A percentile compares a stretch with the other conserved stretches of the same genome.
Conservation (phyloP, 2,329 filamentous ascomycete genomes). For the Metarhizium sp. region DNA sequence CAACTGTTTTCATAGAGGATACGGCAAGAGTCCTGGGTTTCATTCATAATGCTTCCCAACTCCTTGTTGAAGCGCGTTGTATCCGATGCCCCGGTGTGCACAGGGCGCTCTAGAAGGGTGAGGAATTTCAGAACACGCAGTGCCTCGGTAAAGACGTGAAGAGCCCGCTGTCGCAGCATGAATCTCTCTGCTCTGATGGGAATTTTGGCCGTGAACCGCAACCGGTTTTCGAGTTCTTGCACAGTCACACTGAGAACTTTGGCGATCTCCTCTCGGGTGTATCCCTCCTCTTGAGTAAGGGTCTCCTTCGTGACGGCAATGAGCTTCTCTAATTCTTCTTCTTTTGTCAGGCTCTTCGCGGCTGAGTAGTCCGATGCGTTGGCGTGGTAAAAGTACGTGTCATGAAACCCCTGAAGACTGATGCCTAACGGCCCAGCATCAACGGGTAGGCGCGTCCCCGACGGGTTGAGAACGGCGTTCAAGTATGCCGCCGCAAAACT, state of each 20-base stretch:
- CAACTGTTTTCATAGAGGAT: slow-evolving; percentile 88
- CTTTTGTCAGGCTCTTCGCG: slow-evolving; percentile 34
- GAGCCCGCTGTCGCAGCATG: slow-evolving; percentile 75
- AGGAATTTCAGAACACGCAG: slow-evolving; percentile 79
- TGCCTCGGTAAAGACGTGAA: slow-evolving; percentile 88
- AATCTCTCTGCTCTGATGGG: slow-evolving; percentile 82
- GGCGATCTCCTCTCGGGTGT: slow-evolving; percentile 80
- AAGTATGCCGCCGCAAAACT: slow-evolving; percentile 72
- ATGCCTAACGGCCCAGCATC: slow-evolving; percentile 78
- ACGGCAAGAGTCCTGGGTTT: slow-evolving; percentile 79
- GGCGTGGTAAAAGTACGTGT: slow-evolving; percentile 59
- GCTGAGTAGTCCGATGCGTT: slow-evolving; percentile 27
- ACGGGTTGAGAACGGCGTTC: slow-evolving; percentile 47
- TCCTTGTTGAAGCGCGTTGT: slow-evolving; percentile 53
- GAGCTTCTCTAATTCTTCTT: slow-evolving; percentile 64
- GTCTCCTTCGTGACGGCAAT: slow-evolving; percentile 59
- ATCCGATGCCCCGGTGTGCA: slow-evolving; percentile 33
- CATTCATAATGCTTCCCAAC: slow-evolving; percentile 78
- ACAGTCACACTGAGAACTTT: slow-evolving; percentile 59
- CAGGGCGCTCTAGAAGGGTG: slow-evolving; percentile 54
- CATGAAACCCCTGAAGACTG: slow-evolving; percentile 79
- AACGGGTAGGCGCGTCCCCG: slow-evolving; percentile 52
- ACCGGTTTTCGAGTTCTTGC: slow-evolving; percentile 63
- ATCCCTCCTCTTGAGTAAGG: slow-evolving; percentile 72
- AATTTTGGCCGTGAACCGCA: slow-evolving; percentile 80